A percentile compares a stretch with the other conserved stretches of the same genome.
Evolutionary conservation across 1,284 basidiomycete genomes (phyloP).

Genomic region (Wallemia hederae): DNA sequence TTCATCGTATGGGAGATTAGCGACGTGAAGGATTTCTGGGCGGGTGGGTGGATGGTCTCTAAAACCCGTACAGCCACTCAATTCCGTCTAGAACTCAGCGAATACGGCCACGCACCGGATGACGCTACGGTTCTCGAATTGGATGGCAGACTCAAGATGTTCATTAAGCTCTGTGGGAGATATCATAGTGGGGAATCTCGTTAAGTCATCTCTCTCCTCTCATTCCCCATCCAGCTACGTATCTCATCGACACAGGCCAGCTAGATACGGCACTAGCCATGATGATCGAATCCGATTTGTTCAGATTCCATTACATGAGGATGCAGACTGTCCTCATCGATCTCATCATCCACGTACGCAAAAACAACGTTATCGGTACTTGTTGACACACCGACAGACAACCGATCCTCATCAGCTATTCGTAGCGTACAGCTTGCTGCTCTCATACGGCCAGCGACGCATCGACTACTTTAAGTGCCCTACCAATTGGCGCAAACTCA

Average conservation of each 20-base stretch:
- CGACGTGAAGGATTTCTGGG: neutral
- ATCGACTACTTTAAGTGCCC: constrained; percentile 40
- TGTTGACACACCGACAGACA: constrained; percentile 21
- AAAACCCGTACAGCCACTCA: too few species aligned
- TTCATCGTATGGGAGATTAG: neutral
- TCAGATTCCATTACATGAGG: constrained; percentile 55
- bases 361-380: neutral
- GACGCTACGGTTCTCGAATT: neutral
- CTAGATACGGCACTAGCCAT: constrained; percentile 46
- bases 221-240: constrained; percentile 14
- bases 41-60: neutral
- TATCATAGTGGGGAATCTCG: neutral
- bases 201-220: neutral
- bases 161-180: neutral
- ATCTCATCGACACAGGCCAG: constrained; percentile 45
- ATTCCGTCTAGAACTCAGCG: neutral
- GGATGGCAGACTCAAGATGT: neutral
- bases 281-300: constrained; percentile 51
- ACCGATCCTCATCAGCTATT: constrained; percentile 67
- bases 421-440: constrained; percentile 46
- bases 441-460: constrained; percentile 40
- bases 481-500: constrained; percentile 49
- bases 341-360: constrained; percentile 4
- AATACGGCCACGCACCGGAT: neutral
- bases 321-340: constrained; percentile 39